phyloP scores from a whole-genome alignment of 2,329 filamentous ascomycete genomes.

The Onygenales sp. region DNA sequence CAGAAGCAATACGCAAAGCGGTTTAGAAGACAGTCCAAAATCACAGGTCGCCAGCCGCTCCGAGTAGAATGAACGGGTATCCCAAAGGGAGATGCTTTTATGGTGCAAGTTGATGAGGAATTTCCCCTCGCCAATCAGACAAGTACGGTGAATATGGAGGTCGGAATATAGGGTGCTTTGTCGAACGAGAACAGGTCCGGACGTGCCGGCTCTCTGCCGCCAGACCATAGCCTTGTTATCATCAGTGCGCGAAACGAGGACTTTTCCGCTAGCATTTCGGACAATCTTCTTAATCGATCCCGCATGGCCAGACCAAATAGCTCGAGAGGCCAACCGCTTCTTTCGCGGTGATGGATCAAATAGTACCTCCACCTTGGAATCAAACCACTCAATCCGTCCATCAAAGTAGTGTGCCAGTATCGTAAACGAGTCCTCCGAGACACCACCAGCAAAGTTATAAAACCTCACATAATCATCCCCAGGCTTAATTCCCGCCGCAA shows the following conservation, averaged over 20 bases:
- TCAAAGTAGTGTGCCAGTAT: slow-evolving; percentile 78
- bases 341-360: slow-evolving; percentile 61
- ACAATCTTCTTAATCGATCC: slow-evolving; percentile 75
- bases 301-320: slow-evolving; percentile 77
- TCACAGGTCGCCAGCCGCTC: slow-evolving; percentile 47
- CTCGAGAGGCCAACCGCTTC: slow-evolving; percentile 51
- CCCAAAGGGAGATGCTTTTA: slow-evolving; percentile 65
- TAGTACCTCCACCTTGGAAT: slow-evolving; percentile 66
- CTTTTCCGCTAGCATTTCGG: slow-evolving; percentile 69
- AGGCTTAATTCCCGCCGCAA: slow-evolving; percentile 18
- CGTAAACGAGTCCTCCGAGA: slow-evolving; percentile 54
- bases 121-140: slow-evolving; percentile 64
- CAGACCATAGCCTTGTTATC: slow-evolving; percentile 75
- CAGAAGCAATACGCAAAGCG: slow-evolving; percentile 68
- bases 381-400: slow-evolving; percentile 72
- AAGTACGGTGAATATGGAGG: slow-evolving; percentile 70
- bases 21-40: slow-evolving; percentile 58
- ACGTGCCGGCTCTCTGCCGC: slow-evolving; percentile 52
- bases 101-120: slow-evolving; percentile 75
- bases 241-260: slow-evolving; percentile 70
- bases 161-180: slow-evolving; percentile 59
- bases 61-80: slow-evolving; percentile 55
- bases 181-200: slow-evolving; percentile 49
- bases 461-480: slow-evolving; percentile 56
- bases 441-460: slow-evolving; percentile 59